Percentiles rank a stretch among this genome's conserved stretches.
phyloP scores from a whole-genome alignment of 2,329 filamentous ascomycete species.

The Aspergillus thermomutatus region DNA sequence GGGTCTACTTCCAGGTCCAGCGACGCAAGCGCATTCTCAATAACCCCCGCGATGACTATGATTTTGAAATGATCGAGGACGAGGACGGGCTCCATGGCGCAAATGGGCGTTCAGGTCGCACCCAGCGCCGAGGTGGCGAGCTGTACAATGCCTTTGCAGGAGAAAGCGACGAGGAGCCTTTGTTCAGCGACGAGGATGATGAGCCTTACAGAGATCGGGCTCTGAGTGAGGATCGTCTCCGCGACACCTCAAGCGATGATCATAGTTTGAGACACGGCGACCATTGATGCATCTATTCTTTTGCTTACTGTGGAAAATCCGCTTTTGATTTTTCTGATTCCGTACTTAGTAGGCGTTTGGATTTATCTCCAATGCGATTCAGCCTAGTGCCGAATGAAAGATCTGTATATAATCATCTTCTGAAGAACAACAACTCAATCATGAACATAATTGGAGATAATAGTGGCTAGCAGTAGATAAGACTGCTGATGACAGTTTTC shows the following conservation, averaged over 20 bases:
- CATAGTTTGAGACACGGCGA: conserved; percentile 10
- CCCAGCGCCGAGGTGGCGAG: conserved; percentile 69
- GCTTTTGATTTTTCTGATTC: conserved; percentile 10
- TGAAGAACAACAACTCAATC: background rate
- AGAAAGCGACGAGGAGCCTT: conserved; percentile 71
- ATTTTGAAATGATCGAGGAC: conserved; percentile 88
- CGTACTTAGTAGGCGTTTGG: conserved; percentile 8
- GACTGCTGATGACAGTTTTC: background rate
- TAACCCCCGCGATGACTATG: conserved; percentile 76
- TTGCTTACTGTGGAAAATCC: conserved; percentile 8
- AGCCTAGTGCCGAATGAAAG: background rate
- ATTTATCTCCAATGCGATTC: conserved; percentile 10
- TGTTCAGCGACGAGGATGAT: conserved; percentile 47
- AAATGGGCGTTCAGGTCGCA: conserved; percentile 49
- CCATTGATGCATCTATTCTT: conserved; percentile 2
- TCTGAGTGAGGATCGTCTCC: conserved; percentile 20
- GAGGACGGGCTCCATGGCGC: conserved; percentile 57
- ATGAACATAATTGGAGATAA: background rate
- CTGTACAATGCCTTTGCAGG: conserved; percentile 97
- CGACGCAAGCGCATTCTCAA: conserved; percentile 73
- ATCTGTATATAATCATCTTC: conserved; percentile 3
- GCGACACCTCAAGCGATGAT: conserved; percentile 11
- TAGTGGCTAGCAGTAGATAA: background rate
- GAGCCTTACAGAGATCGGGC: conserved; percentile 34
- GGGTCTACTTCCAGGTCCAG: conserved; percentile 76